Base-by-base conservation (phyloP, 1,284 basidiomycete species). In the Apiotrichum brassicae region DNA sequence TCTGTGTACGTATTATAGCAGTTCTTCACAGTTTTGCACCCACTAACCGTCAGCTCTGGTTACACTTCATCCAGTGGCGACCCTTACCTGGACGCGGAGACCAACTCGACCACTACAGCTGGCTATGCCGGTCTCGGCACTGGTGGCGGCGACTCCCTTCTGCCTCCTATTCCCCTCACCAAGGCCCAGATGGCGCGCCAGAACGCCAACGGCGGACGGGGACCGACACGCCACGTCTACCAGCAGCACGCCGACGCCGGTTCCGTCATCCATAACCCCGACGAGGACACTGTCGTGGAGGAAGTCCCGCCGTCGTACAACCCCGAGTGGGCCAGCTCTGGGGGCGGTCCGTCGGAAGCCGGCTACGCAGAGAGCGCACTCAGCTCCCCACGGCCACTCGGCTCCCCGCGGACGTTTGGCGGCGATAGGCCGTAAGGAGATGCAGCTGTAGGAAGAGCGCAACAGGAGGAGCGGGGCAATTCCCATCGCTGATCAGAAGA, bases 291-390 rank as follows among this genome's bases (percentile, higher is more conserved):
- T 5, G 18, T 42, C 22, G 40, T 42, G 18, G 40, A 42, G 40
- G 40, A 42, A 19, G 28, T 42, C 9, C 40, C 40, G 26, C 40
- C 40, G 7, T 42, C 26, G 19, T 42, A 42, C 40, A 42, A 42
- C 19, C 40, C 40, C 18, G 26, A 32, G 2, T 42, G 40, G 40
- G 26, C 24, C 4, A 14, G 40, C 38, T 18, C 28, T 14, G 28
- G 28, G 11, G 28, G 28, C 28, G 28, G 28, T 5, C 28, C 28
- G 28, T 30, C 28, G 14, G 28, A 30, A 14, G 28, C 28, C 28
- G 28, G 28, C 28, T 9, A 30, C 28, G 11, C 14, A 11, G 28
- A 30, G 28, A 13, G 33, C 33, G 8, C 33, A 7, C 8, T 34
- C 33, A 34, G 33, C 33, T 7, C 7, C 13, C 33, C 33, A 7